phyloP scores from a whole-genome alignment of 305 asterid genomes.

The Fraxinus greggii region DNA sequence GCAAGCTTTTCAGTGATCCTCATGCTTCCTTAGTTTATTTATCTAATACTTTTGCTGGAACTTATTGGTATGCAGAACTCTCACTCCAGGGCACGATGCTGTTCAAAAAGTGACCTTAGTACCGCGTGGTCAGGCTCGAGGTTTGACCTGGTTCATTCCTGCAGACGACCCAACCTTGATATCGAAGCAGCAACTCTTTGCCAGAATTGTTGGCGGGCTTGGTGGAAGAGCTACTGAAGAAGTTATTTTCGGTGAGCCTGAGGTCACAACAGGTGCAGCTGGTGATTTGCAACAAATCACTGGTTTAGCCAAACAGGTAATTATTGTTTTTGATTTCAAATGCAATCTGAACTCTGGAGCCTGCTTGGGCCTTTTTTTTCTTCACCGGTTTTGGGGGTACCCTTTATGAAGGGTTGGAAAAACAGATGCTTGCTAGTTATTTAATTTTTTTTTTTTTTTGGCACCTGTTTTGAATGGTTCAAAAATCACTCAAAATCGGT shows the following conservation, averaged over 20 bases:
- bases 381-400: not conserved
- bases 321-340: not conserved
- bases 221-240: constrained; percentile 99
- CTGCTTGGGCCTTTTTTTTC: not conserved
- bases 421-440: too few species aligned
- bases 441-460: too few species aligned
- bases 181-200: constrained; percentile 88
- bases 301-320: constrained; percentile 85
- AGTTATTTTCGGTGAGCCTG: constrained; percentile 90
- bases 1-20: not conserved
- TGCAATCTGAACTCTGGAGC: not conserved
- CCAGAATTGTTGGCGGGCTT: constrained; percentile 90
- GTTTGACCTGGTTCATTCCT: constrained; percentile 96
- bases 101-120: constrained; percentile 90
- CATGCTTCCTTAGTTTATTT: not conserved
- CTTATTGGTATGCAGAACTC: constrained; percentile 58
- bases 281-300: constrained; percentile 97
- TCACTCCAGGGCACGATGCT: constrained; percentile 90
- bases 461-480: not conserved
- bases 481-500: not conserved
- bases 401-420: not conserved
- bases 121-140: constrained; percentile 97
- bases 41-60: constrained; percentile 18
- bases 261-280: constrained; percentile 93
- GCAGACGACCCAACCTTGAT: constrained; percentile 91